Evolutionary conservation across 2,329 filamentous ascomycete genomes (phyloP), one percentile per base, ranked within the genome.

Genomic region (Ceratocystis huliohia): DNA sequence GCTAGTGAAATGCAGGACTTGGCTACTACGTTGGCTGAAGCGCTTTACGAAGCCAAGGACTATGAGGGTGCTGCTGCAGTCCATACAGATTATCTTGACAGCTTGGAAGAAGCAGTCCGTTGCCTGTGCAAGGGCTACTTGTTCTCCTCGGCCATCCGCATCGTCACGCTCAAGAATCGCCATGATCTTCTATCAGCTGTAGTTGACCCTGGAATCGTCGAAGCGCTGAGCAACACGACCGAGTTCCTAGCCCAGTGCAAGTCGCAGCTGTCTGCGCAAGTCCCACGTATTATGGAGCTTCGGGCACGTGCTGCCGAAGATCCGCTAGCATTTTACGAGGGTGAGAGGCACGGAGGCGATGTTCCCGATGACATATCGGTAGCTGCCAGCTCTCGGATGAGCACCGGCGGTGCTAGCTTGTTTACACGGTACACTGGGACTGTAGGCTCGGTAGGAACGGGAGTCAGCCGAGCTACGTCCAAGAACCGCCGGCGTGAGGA

Each of bases 171-270:
- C 2, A 82, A 84, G 69, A 76, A 78, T 1, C 81, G 84, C 17
- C 76, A 83, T 0, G 78, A 84, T 0, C 81, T 95, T 4, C 81
- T 97, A 44, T 76, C 76, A 5, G 76, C 81, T 0, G 82, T 89
- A 65, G 81, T 99, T 15, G 93, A 99, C 73, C 76, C 82, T 0
- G 89, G 88, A 1, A 84, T 99, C 5, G 83, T 86, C 3, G 93
- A 97, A 67, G 86, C 89, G 1, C 86, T 94, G 66, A 87, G 88
- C 25, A 85, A 84, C 65, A 92, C 88, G 72, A 96, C 91, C 0
- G 94, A 97, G 74, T 86, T 97, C 68, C 84, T 99, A 10, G 91
- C 94, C 1, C 94, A 99, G 74, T 97, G 93, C 82, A 91, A 90
- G 74, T 81, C 81, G 0, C 94, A 99, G 74, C 81, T 97, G 2